Conservation (phyloP, 305 asterid species). For the Solanum hybrid region DNA sequence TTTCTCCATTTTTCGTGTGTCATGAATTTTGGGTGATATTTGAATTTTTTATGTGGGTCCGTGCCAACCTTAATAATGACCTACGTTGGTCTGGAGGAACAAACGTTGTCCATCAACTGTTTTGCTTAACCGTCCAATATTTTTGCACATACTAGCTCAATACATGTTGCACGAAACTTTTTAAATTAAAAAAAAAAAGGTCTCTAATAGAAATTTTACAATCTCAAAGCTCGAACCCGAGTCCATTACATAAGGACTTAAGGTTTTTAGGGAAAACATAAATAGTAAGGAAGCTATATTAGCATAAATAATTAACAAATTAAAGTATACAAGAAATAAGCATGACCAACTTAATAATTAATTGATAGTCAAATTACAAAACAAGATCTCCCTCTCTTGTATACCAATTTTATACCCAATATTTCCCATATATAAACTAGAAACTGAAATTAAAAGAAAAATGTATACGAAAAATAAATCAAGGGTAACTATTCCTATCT, state of each 20-base stretch:
- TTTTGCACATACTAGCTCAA: not conserved
- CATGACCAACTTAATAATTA: not conserved
- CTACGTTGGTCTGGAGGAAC: not conserved
- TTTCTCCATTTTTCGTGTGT: not conserved
- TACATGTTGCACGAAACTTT: not conserved
- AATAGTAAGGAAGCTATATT: not conserved
- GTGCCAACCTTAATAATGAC: not conserved
- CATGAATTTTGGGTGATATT: not conserved
- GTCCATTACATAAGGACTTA: not conserved
- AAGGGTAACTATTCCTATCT: not conserved
- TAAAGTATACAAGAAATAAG: not conserved
- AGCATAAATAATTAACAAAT: not conserved
- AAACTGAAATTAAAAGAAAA: not conserved
- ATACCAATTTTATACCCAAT: not conserved
- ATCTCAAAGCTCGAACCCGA: not conserved
- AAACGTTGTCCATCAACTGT: not conserved
- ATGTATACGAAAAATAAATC: not conserved
- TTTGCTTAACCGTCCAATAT: not conserved
- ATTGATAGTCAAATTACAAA: not conserved
- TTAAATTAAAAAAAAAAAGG: not conserved
- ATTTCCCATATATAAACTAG: not conserved
- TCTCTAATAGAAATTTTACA: not conserved
- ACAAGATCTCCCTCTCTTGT: not conserved
- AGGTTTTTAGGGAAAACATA: not conserved
- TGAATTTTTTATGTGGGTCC: too few species aligned